Conservation (phyloP, 345 rosid species). For the Gossypium bickii region DNA sequence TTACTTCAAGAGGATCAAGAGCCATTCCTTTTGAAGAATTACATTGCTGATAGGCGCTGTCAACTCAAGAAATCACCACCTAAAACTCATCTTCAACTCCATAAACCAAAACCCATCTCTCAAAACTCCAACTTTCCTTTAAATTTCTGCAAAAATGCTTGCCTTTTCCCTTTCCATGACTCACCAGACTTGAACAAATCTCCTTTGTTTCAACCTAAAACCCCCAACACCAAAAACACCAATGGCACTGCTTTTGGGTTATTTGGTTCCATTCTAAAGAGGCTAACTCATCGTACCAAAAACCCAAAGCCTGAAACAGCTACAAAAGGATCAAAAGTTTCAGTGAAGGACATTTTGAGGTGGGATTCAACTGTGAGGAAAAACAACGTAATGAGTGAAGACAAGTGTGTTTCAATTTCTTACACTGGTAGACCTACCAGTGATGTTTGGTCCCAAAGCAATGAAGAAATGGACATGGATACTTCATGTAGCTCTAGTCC, state of each 20-base stretch:
- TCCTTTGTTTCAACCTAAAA: constrained; percentile 51
- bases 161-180: constrained; percentile 55
- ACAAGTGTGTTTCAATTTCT: constrained; percentile 24
- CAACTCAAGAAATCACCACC: constrained; percentile 34
- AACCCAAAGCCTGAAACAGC: constrained; percentile 30
- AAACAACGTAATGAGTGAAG: constrained; percentile 19
- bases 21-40: constrained; percentile 65
- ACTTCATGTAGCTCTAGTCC: constrained; percentile 39
- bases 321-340: constrained; percentile 26
- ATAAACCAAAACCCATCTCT: constrained; percentile 52
- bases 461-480: constrained; percentile 53
- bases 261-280: constrained; percentile 63
- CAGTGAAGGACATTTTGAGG: constrained; percentile 44
- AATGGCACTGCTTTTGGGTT: constrained; percentile 34
- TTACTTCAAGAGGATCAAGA: constrained; percentile 83
- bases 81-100: constrained; percentile 38
- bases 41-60: constrained; percentile 52
- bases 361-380: constrained; percentile 47
- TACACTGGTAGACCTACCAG: constrained; percentile 32
- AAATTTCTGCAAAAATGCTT: constrained; percentile 56
- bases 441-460: constrained; percentile 59
- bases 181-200: constrained; percentile 70
- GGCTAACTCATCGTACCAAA: constrained; percentile 37
- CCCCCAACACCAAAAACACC: constrained; percentile 39
- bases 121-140: constrained; percentile 43